These are phyloP conservation scores for Carex littledalei DNA, from an alignment of 176 grass and related monocot genomes.

Conservation along the genomic window DNA sequence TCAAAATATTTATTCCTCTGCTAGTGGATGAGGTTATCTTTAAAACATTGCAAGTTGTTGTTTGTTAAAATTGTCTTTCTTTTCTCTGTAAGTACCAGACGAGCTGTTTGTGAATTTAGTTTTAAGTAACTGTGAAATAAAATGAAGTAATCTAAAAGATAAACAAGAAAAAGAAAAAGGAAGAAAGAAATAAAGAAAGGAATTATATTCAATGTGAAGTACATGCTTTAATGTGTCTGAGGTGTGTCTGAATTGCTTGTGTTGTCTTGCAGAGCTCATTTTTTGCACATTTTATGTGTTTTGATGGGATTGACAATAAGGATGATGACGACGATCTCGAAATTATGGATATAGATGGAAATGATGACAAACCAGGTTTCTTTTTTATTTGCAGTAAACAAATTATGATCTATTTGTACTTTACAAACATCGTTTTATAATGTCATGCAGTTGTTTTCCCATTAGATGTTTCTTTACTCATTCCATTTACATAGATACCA, in stretches of 20 bases:
- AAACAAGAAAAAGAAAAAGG: background rate
- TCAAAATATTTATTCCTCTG: constrained; percentile 97
- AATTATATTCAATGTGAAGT: background rate
- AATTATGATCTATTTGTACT: background rate
- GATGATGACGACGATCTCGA: constrained; percentile 62
- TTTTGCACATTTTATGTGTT: constrained; percentile 99
- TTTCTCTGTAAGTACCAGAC: background rate
- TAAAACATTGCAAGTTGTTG: constrained; percentile 6
- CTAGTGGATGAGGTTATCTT: constrained; percentile 87
- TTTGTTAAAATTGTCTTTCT: background rate
- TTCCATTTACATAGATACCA: constrained; percentile 44
- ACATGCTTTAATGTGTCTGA: background rate
- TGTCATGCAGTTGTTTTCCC: background rate
- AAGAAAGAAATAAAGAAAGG: background rate
- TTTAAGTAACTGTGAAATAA: background rate
- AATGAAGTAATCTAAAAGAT: background rate
- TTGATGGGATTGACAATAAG: constrained; percentile 63
- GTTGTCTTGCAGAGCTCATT: constrained; percentile 76
- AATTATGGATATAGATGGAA: constrained; percentile 83
- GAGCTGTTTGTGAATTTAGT: background rate
- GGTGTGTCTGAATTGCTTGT: constrained; percentile 2
- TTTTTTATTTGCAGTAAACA: constrained; percentile 11
- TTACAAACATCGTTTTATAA: background rate
- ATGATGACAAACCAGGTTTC: constrained; percentile 65
- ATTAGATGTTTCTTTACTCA: background rate